Percentiles rank a stretch among this genome's conserved stretches.
These are phyloP conservation scores for Saturnispora kantuleensis DNA, from an alignment of 805 yeast species.

Conservation along the genomic window DNA sequence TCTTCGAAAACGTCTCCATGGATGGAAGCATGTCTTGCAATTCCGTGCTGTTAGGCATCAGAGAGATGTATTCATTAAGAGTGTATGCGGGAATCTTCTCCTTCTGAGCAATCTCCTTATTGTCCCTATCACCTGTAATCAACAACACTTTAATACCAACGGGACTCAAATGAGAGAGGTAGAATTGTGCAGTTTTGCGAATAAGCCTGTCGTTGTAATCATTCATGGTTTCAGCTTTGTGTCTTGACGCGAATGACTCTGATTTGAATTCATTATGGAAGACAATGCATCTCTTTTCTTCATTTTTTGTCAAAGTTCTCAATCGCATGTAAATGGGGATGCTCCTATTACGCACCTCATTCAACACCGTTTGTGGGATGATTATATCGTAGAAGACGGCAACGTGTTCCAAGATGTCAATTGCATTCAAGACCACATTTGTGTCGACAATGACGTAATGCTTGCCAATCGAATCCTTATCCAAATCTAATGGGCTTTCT, in stretches of 20 bases:
- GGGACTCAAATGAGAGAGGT: slow-evolving; percentile 47
- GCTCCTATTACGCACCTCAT: slow-evolving; percentile 82
- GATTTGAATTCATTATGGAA: slow-evolving; percentile 88
- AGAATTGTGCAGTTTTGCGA: slow-evolving; percentile 66
- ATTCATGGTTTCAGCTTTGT: slow-evolving; percentile 61
- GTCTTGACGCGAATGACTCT: slow-evolving; percentile 56
- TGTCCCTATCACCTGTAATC: slow-evolving; percentile 71
- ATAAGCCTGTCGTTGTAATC: slow-evolving; percentile 91
- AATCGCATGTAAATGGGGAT: slow-evolving; percentile 81
- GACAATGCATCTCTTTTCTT: slow-evolving; percentile 75
- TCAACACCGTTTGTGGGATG: slow-evolving; percentile 90
- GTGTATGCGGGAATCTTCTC: slow-evolving; percentile 49
- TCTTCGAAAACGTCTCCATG: slow-evolving; percentile 30
- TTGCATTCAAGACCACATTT: slow-evolving; percentile 77
- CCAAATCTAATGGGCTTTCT: slow-evolving; percentile 42
- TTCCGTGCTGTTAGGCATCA: slow-evolving; percentile 62
- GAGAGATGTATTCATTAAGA: slow-evolving; percentile 59
- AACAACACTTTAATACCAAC: slow-evolving; percentile 39
- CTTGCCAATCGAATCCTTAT: slow-evolving; percentile 36
- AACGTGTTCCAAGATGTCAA: slow-evolving; percentile 75
- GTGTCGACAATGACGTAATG: slow-evolving; percentile 86
- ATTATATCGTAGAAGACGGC: slow-evolving; percentile 80
- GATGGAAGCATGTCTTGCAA: slow-evolving; percentile 72
- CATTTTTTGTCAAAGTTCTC: slow-evolving; percentile 63
- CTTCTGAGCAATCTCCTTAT: slow-evolving; percentile 43